Conservation (phyloP, 805 yeast species). For the Priceomyces melissophilus region DNA sequence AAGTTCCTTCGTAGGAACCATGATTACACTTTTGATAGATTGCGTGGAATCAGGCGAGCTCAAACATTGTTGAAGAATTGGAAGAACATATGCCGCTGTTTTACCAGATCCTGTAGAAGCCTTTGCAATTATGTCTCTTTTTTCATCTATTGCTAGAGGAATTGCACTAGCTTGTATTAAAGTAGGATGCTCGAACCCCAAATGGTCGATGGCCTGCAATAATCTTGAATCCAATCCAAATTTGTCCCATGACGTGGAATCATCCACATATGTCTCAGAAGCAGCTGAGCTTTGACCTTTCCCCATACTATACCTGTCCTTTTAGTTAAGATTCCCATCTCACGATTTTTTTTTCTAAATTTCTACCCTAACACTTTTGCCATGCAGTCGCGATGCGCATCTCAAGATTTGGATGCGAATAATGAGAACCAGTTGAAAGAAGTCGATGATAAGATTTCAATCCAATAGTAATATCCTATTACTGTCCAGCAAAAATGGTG, state of each 20-base stretch:
- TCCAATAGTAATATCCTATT: no score
- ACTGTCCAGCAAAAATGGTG: no score
- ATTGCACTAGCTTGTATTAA: constrained; percentile 88
- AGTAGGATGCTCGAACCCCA: constrained; percentile 85
- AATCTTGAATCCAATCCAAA: constrained; percentile 81
- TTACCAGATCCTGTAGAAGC: constrained; percentile 97
- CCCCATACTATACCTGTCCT: constrained; percentile 2
- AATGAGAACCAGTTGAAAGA: no score
- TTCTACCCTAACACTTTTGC: neutral
- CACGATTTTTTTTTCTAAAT: constrained; percentile 3
- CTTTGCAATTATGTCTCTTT: constrained; percentile 87
- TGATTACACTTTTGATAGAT: constrained; percentile 56
- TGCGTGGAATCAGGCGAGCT: constrained; percentile 30
- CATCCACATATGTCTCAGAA: constrained; percentile 69
- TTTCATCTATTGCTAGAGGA: constrained; percentile 85
- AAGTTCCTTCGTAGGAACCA: constrained; percentile 92
- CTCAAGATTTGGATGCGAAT: neutral
- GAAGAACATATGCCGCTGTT: constrained; percentile 86
- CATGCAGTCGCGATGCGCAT: constrained; percentile 7
- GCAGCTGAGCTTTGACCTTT: constrained; percentile 27
- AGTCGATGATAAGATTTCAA: no score
- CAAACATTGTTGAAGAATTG: constrained; percentile 76
- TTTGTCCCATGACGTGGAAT: constrained; percentile 64
- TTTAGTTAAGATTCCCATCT: neutral
- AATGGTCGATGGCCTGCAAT: constrained; percentile 73